Base-by-base conservation (phyloP, 441 rosid genomes). In the Jatropha podagrica region DNA sequence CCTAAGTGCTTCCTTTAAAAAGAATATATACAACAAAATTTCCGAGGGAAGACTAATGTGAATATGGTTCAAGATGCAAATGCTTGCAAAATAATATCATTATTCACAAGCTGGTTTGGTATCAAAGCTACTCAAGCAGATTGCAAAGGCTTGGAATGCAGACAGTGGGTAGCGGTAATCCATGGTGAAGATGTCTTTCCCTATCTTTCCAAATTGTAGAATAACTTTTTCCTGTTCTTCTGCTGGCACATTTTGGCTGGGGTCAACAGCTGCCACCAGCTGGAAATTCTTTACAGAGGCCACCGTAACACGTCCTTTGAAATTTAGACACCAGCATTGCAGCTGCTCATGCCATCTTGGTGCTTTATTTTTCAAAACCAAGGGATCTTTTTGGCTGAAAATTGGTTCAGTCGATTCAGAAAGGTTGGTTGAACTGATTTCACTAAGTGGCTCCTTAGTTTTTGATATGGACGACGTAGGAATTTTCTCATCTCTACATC, bases 301-400 rank as follows among this genome's bases (percentile, higher is more conserved):
- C 49, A 95, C 95, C 0, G 97, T 90, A 10, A 91, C 99, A 37
- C 97, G 92, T 11, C 97, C 99, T 85, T 84, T 95, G 77, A 95
- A 92, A 80, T 95, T 92, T 1, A 95, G 78, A 85, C 98, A 95
- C 98, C 97, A 92, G 79, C 98, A 95, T 65, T 92, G 98, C 68
- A 95, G 85, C 78, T 92, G 98, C 71, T 91, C 98, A 54, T 95
- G 98, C 98, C 99, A 93, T 78, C 98, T 90, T 58, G 98, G 99
- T 3, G 93, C 88, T 80, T 93, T 95, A 81, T 95, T 95, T 82
- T 88, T 95, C 82, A 95, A 76, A 18, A 91, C 76, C 79, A 95
- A 62, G 1, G 97, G 84, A 51, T 86, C 85, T 40, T 40, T 78
- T 73, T 69, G 51, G 27, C 81, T 73, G 20, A 12, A 68, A 65